Evolutionary conservation across 1,139 yeast species (phyloP).

Genomic region (Scheffersomyces segobiensis): DNA sequence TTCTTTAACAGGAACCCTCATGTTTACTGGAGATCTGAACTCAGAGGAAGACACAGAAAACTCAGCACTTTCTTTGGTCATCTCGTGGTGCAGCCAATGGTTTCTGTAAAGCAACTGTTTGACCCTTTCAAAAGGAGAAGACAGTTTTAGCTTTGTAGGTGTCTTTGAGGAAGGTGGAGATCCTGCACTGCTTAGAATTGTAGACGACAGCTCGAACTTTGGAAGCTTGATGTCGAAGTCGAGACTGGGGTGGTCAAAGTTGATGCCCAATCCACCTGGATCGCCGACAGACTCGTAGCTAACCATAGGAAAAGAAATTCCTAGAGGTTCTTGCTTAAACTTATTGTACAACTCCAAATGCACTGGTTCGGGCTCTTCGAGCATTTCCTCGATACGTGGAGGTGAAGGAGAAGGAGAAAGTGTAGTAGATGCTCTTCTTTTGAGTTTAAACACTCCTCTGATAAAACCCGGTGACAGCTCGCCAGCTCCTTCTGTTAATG

Average conservation of each 20-base stretch:
- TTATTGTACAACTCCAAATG: not conserved
- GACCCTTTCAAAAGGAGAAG: not conserved
- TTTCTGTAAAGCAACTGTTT: not conserved
- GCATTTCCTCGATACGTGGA: not conserved
- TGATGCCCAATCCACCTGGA: constrained; percentile 4
- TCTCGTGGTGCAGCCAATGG: not conserved
- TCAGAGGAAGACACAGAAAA: not conserved
- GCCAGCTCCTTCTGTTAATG: not conserved
- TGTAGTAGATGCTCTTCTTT: not conserved
- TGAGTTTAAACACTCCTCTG: not conserved
- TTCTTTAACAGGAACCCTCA: not conserved
- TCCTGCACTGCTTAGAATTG: not conserved
- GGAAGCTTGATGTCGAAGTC: constrained; percentile 4
- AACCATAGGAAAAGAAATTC: not conserved
- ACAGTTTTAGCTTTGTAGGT: not conserved
- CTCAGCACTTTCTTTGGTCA: not conserved
- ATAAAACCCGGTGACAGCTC: not conserved
- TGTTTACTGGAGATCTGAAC: not conserved
- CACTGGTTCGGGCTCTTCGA: not conserved
- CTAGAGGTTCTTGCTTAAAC: not conserved
- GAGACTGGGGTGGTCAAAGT: constrained; percentile 8
- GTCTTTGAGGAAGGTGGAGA: not conserved
- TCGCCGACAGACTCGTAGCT: not conserved
- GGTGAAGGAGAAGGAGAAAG: not conserved
- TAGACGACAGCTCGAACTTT: not conserved